Percentiles rank a stretch among this genome's conserved stretches.
phyloP scores from a whole-genome alignment of 345 rosid species.

The Nasturtium officinale region DNA sequence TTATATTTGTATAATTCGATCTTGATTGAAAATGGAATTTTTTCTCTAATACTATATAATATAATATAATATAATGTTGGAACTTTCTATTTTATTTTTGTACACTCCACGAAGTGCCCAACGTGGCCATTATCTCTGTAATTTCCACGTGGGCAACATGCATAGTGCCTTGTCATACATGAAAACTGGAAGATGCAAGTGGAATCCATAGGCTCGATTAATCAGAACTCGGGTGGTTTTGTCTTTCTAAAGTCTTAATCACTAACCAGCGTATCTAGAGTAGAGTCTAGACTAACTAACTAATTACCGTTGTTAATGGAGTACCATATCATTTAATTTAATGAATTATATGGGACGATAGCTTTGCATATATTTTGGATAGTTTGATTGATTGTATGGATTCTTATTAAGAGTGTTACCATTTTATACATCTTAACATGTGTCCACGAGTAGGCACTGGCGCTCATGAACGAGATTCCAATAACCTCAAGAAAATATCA shows the following conservation, averaged over 20 bases:
- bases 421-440: conserved; percentile 7
- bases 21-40: not conserved
- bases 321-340: too few species aligned
- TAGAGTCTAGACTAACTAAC: too few species aligned
- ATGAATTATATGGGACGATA: not conserved
- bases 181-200: conserved; percentile 3
- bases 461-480: conserved; percentile 65
- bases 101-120: conserved; percentile 26
- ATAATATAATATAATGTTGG: conserved; percentile 13
- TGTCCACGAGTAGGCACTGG: conserved; percentile 50
- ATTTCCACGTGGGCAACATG: conserved; percentile 36
- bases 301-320: not conserved
- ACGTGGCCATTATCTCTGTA: conserved; percentile 20
- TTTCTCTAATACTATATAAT: not conserved
- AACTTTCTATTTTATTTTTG: conserved; percentile 34
- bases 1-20: not conserved
- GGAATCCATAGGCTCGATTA: not conserved
- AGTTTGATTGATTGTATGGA: not conserved
- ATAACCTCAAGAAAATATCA: conserved; percentile 74
- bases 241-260: not conserved
- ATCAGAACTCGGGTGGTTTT: not conserved
- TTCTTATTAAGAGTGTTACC: not conserved
- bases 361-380: not conserved
- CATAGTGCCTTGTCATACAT: conserved; percentile 29
- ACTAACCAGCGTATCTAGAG: not conserved